Evolutionary conservation across 331 rosid genomes (phyloP).

Genomic region (Quercus tomentella): DNA sequence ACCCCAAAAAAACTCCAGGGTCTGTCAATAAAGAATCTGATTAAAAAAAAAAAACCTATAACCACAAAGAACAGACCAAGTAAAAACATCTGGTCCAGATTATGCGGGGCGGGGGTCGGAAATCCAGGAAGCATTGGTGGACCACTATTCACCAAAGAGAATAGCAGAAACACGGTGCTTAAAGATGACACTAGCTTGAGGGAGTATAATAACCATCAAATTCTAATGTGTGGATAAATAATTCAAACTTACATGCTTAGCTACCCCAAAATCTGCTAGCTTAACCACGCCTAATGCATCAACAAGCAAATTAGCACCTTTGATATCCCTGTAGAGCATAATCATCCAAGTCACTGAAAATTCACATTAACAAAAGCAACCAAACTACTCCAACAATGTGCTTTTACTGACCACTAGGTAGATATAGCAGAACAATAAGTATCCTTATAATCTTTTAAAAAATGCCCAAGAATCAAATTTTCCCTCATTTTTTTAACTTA

Average conservation of each 20-base stretch:
- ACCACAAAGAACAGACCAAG: not conserved
- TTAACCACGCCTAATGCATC: conserved; percentile 79
- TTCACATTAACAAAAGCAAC: conserved; percentile 11
- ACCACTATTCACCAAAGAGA: not conserved
- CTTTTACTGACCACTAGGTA: not conserved
- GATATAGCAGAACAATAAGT: not conserved
- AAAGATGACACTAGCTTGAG: not conserved
- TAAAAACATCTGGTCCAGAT: not conserved
- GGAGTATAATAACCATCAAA: not conserved
- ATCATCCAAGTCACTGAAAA: conserved; percentile 5
- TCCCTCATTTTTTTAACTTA: no score
- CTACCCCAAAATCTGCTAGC: conserved; percentile 98
- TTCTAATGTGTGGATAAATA: not conserved
- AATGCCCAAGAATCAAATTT: not conserved
- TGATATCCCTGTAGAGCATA: conserved; percentile 72
- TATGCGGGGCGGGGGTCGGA: not conserved
- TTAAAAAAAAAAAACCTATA: not conserved
- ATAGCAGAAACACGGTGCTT: not conserved
- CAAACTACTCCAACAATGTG: not conserved
- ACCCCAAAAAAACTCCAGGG: not conserved
- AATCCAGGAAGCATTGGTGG: not conserved
- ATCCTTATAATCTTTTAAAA: not conserved
- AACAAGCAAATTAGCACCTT: conserved; percentile 96
- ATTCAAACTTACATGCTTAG: conserved; percentile 73
- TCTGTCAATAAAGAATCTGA: conserved; percentile 1